Percentiles rank a stretch among this genome's conserved stretches.
These are phyloP conservation scores for Calamus simplicifolius DNA, from an alignment of 176 grass and related monocot genomes.

Conservation along the genomic window DNA sequence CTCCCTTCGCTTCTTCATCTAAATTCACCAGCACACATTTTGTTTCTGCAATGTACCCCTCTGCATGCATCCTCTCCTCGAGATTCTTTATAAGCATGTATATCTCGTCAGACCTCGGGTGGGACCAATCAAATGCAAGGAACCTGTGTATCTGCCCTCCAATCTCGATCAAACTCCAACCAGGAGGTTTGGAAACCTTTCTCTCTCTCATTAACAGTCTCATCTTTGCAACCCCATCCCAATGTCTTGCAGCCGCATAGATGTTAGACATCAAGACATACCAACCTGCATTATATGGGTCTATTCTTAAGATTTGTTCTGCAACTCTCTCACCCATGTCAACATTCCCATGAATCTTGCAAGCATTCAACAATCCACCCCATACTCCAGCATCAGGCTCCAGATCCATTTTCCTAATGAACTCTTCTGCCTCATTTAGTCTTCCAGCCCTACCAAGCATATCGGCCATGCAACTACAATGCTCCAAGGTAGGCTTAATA, in stretches of 20 bases:
- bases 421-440: constrained; percentile 5
- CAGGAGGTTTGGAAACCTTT: too few relatives aligned
- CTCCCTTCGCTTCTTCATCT: constrained; percentile 8
- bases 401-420: neutral
- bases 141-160: constrained; percentile 7
- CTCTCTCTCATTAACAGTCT: neutral
- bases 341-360: constrained; percentile 5
- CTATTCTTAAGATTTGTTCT: neutral
- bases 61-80: constrained; percentile 1
- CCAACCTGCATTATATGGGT: constrained; percentile 17
- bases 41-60: neutral
- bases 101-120: neutral
- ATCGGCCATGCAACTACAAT: constrained; percentile 3
- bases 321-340: neutral
- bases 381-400: constrained; percentile 3
- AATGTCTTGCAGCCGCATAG: neutral
- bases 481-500: constrained; percentile 9
- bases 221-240: constrained; percentile 13
- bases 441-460: constrained; percentile 7
- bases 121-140: constrained; percentile 3
- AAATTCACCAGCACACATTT: constrained; percentile 8
- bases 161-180: too few relatives aligned
- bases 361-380: constrained; percentile 8
- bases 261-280: constrained; percentile 3
- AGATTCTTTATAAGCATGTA: constrained; percentile 9